Evolutionary conservation across 192 early-diverging fungal genomes (phyloP).

Genomic region (Rhizophagus clarus): DNA sequence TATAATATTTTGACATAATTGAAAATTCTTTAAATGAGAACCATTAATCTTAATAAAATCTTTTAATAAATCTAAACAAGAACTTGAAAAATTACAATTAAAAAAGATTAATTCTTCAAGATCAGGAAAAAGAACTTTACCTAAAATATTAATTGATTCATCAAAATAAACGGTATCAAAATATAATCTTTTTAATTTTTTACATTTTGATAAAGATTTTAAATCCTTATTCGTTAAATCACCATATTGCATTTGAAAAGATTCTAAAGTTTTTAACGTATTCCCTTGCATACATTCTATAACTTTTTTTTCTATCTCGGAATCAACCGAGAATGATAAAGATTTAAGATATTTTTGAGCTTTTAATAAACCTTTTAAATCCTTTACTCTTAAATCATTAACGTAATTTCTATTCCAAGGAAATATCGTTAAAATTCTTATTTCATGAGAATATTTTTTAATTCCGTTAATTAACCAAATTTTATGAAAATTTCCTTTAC

Average conservation of each 20-base stretch:
- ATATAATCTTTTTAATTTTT: background rate
- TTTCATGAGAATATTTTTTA: background rate
- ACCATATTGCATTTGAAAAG: background rate
- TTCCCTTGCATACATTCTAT: background rate
- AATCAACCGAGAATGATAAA: background rate
- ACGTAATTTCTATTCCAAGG: background rate
- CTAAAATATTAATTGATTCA: background rate
- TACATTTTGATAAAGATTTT: background rate
- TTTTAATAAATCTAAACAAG: background rate
- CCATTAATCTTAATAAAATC: background rate
- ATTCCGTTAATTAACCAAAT: background rate
- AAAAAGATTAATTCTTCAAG: background rate
- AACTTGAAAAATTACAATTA: background rate
- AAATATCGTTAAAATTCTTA: background rate
- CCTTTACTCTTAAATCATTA: background rate
- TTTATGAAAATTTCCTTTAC: background rate
- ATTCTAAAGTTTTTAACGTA: background rate
- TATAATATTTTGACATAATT: background rate
- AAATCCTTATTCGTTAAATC: background rate
- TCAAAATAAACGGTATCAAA: background rate
- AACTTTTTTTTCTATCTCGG: background rate
- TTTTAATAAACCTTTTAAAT: background rate
- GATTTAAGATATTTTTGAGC: background rate
- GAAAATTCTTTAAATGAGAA: background rate
- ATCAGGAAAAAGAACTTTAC: background rate